Base-by-base conservation (phyloP, 1,139 yeast species). In the Wickerhamiella infanticola region DNA sequence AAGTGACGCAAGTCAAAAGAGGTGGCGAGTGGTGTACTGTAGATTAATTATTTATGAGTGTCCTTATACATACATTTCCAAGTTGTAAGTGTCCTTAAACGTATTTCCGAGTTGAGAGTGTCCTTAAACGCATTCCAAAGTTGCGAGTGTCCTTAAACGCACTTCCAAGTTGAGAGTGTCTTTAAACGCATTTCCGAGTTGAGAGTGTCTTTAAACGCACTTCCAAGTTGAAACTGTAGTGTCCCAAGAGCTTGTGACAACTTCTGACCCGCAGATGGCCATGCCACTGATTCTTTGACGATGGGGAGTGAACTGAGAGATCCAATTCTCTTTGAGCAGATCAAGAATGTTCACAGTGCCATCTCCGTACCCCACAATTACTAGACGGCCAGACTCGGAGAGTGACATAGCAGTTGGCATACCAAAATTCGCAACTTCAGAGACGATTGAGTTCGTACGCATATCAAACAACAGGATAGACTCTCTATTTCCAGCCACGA, bases 1-100 rank as follows among this genome's bases (percentile, higher is more conserved):
- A 84, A 59, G 93, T 86, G 1, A 67, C 67, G 2, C 96, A 88
- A 59, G 70, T 68, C 50, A 83, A 77, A 58, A 50, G 64, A n/a
- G 61, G 63, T 24, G 49, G 55, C 3, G 55, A 54, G 37, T 63
- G 67, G 67, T 54, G 56, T 9, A 38, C 36, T 29, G 33, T 29
- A 7, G 33, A 29, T 7, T 29, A 11, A 29, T 29, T 29, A 11
- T 29, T 29, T 11, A 11, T 1, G 11, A 29, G 9, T 29, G 33
- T 29, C 18, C 18, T 18, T 18, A 18, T 18, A 18, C 18, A 1
- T 1, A 18, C 18, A 18, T 18, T 18, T 18, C 18, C 18, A 18
- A 18, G 18, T 18, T 18, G 18, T 18, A 18, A 18, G 18, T 18
- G 18, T 18, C 18, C 18, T n/a, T n/a, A n/a, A n/a, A n/a, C n/a